phyloP scores from a whole-genome alignment of 2,329 filamentous ascomycete species.

The Trichoderma oligosporum region DNA sequence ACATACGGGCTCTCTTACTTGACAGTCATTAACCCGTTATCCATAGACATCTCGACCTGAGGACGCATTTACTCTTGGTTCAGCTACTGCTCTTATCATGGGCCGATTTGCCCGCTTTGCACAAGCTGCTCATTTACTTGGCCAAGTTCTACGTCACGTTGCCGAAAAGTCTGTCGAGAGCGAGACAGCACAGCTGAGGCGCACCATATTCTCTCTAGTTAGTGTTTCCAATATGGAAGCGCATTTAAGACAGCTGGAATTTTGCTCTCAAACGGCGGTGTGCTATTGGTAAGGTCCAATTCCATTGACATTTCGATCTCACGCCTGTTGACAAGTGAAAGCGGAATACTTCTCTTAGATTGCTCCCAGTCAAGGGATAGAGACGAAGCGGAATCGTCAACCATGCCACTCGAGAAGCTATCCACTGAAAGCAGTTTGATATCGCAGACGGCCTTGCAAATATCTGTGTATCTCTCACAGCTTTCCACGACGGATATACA shows the following conservation, averaged over 20 bases:
- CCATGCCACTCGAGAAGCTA: neutral
- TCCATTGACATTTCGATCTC: too few species aligned
- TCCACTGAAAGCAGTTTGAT: conserved; percentile 4
- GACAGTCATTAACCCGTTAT: neutral
- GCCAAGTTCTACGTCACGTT: conserved; percentile 13
- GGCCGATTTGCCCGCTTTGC: conserved; percentile 20
- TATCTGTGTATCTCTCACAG: neutral
- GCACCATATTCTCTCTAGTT: conserved; percentile 19
- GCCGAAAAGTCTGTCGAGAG: neutral
- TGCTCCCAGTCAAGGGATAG: neutral
- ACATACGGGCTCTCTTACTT: neutral
- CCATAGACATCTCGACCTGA: neutral
- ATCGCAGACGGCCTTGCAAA: conserved; percentile 1
- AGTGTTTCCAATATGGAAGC: conserved; percentile 11
- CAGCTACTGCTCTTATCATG: conserved; percentile 6
- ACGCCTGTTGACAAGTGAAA: neutral
- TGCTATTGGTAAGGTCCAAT: conserved; percentile 6
- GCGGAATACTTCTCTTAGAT: conserved; percentile 8
- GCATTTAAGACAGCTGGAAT: conserved; percentile 7
- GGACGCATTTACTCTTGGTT: conserved; percentile 8
- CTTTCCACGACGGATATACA: neutral
- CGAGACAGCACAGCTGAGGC: conserved; percentile 19
- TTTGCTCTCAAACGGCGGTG: conserved; percentile 17
- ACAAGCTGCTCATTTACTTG: conserved; percentile 18
- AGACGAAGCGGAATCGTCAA: neutral